Conservation (phyloP, 441 rosid species). For the Theobroma grandiflorum region DNA sequence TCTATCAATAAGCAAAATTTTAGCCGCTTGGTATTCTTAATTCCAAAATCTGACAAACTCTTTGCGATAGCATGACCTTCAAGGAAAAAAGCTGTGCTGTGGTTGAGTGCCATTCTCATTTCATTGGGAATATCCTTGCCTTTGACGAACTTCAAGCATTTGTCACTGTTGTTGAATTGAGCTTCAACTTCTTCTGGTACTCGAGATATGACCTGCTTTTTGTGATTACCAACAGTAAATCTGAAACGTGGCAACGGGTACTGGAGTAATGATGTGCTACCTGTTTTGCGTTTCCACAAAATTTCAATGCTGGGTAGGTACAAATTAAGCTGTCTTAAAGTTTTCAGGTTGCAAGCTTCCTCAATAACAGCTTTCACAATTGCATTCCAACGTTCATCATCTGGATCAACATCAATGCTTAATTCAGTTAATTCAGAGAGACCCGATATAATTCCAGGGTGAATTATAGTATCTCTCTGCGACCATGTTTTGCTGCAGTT, state of each 20-base stretch:
- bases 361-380: background rate
- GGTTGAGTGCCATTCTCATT: background rate
- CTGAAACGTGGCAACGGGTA: slow-evolving; percentile 1
- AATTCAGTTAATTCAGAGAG: background rate
- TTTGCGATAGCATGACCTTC: background rate
- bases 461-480: background rate
- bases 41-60: slow-evolving; percentile 4
- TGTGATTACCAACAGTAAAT: slow-evolving; percentile 30
- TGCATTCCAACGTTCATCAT: slow-evolving; percentile 24
- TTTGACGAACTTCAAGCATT: slow-evolving; percentile 18
- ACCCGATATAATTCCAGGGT: background rate
- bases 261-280: background rate
- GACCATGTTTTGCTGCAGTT: background rate
- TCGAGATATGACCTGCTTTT: slow-evolving; percentile 26
- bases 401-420: background rate
- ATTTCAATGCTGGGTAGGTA: background rate
- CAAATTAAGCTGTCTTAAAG: background rate
- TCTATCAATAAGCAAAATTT: slow-evolving; percentile 20
- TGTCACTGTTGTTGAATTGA: slow-evolving; percentile 18
- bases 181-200: slow-evolving; percentile 13
- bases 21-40: background rate
- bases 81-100: background rate
- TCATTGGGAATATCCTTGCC: background rate
- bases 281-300: background rate
- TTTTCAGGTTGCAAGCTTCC: background rate